Base-by-base conservation (phyloP, 805 yeast genomes). In the Kodamaea nitidulidarum region DNA sequence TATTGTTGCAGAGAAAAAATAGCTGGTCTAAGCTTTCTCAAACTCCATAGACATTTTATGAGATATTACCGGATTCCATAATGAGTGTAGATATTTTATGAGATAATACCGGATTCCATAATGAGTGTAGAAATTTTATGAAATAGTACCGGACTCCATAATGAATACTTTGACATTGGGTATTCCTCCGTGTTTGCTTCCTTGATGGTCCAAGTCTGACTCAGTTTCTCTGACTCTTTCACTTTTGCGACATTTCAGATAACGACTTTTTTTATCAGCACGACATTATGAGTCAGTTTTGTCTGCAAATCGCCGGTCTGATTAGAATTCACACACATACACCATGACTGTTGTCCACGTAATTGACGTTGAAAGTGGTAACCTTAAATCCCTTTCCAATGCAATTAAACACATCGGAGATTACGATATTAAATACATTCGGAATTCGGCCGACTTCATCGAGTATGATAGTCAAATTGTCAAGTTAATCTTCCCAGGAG, bases 311-410 rank as follows among this genome's bases (percentile, higher is more conserved):
- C n/a, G 14, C 10, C 12, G 10, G 10, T 4, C 31, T 27, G 31
- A 27, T 12, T 27, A 12, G 16, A 27, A 25, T 12, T 9, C 14
- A 18, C n/a, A 14, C 15, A 7, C 17, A 15, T 9, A 4, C 14
- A 24, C 12, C 10, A 38, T 38, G 41, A 21, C 36, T 12, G 32
- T 56, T 6, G 62, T 82, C n/a, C 74, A 86, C 61, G 79, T 93
- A 30, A 84, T 93, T 41, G 98, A 93, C 55, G 93, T 90, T 7
- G 91, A 88, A 56, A 85, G 95, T 56, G 99, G 99, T 2, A 93
- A 93, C 56, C 65, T 93, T 41, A 91, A 87, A 54, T 91, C 98
- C 1, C 68, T 93, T 40, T 76, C 79, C 39, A 93, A 93, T 63
- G 96, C 98, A 2, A 77, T 95, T 33, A 84, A 81, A 49, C 69